These are phyloP conservation scores for Blastomyces silverae DNA, from an alignment of 2,329 filamentous ascomycete genomes.

Conservation along the genomic window DNA sequence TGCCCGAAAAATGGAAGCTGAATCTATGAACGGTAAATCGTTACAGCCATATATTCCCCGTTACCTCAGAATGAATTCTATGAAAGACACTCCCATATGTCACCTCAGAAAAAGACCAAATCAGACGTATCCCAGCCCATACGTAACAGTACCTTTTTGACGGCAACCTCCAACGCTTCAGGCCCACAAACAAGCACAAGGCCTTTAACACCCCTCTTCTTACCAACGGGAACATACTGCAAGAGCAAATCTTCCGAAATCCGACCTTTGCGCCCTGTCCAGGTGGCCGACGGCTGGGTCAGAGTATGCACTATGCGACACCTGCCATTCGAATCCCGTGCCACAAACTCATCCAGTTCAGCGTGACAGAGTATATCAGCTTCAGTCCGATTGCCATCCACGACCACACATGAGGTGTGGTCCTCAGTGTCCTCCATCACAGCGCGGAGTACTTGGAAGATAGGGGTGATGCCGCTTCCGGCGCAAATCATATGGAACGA, in stretches of 20 bases:
- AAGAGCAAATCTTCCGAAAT: slow-evolving; percentile 58
- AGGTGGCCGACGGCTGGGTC: slow-evolving; percentile 55
- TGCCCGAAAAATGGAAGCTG: neutral
- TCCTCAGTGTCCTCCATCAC: slow-evolving; percentile 61
- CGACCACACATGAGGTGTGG: slow-evolving; percentile 60
- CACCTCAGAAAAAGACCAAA: slow-evolving; percentile 63
- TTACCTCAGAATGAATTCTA: neutral
- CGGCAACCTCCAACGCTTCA: slow-evolving; percentile 62
- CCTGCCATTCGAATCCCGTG: slow-evolving; percentile 45
- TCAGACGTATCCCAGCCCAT: slow-evolving; percentile 68
- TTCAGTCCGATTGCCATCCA: slow-evolving; percentile 70
- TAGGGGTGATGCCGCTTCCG: slow-evolving; percentile 86
- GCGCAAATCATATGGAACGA: slow-evolving; percentile 81
- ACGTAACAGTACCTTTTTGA: slow-evolving; percentile 49
- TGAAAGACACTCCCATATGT: neutral
- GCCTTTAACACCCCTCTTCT: slow-evolving; percentile 44
- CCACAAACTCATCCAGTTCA: slow-evolving; percentile 61
- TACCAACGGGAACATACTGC: slow-evolving; percentile 47
- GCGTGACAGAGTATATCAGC: slow-evolving; percentile 75
- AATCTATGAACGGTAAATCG: neutral
- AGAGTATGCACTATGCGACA: slow-evolving; percentile 65
- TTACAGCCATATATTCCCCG: neutral
- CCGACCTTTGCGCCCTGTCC: slow-evolving; percentile 62
- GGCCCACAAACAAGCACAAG: slow-evolving; percentile 78
- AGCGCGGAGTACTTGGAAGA: slow-evolving; percentile 73